These are phyloP conservation scores for Saturnispora saitoi DNA, from an alignment of 805 yeast species.

Conservation along the genomic window DNA sequence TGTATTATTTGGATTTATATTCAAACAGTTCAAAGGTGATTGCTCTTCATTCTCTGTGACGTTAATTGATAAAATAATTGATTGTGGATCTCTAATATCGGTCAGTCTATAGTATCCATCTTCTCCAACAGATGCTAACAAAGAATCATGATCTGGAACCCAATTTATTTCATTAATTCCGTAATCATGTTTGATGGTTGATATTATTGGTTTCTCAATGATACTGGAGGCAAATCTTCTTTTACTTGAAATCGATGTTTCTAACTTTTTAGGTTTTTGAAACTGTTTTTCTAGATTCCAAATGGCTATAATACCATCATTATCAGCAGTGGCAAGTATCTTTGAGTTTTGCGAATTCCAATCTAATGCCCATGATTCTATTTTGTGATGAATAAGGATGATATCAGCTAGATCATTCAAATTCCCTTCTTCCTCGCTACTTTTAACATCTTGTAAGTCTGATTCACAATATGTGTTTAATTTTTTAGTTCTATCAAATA, in stretches of 20 bases:
- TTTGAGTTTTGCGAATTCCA: conserved; percentile 71
- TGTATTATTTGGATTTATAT: conserved; percentile 49
- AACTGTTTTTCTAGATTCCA: conserved; percentile 48
- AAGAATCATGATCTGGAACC: conserved; percentile 50
- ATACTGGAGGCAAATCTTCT: conserved; percentile 9
- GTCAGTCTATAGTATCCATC: conserved; percentile 39
- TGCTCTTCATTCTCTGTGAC: background rate
- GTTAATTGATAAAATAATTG: conserved; percentile 14
- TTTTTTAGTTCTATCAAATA: conserved; percentile 82
- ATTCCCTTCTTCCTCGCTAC: conserved; percentile 7
- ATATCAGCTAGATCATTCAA: conserved; percentile 20
- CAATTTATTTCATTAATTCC: conserved; percentile 72
- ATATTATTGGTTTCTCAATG: conserved; percentile 12
- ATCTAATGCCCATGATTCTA: conserved; percentile 61
- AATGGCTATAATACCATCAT: conserved; percentile 53
- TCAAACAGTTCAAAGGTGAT: conserved; percentile 40
- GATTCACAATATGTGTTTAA: conserved; percentile 35
- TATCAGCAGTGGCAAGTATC: conserved; percentile 47
- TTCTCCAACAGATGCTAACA: conserved; percentile 65
- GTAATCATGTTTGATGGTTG: conserved; percentile 27
- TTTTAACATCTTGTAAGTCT: conserved; percentile 7
- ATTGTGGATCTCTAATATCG: conserved; percentile 39
- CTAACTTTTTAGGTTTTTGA: conserved; percentile 12
- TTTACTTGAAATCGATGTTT: conserved; percentile 8
- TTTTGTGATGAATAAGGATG: conserved; percentile 24